phyloP scores from a whole-genome alignment of 106 monocot species.

The Gastrodia elata region DNA sequence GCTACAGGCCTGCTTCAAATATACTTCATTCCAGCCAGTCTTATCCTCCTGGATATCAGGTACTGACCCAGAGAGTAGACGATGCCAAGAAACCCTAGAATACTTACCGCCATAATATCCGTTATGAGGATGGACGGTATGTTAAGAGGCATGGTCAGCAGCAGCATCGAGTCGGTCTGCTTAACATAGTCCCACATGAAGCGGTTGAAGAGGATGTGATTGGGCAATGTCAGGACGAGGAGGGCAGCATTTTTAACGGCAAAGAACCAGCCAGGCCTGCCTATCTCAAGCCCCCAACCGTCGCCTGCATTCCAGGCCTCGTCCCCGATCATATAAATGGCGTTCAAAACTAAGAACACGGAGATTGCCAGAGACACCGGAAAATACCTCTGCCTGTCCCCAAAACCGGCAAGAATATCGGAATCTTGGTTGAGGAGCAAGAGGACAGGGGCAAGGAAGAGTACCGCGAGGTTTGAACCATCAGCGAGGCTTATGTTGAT shows the following conservation, averaged over 20 bases:
- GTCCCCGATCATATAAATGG: conserved; percentile 81
- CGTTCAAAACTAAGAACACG: conserved; percentile 66
- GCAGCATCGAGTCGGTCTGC: conserved; percentile 68
- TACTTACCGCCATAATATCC: conserved; percentile 61
- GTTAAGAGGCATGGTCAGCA: conserved; percentile 93
- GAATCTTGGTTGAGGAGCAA: conserved; percentile 94
- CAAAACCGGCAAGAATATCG: conserved; percentile 76
- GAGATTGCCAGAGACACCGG: conserved; percentile 70
- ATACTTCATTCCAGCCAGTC: conserved; percentile 94
- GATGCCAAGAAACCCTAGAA: conserved; percentile 79
- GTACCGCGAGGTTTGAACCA: conserved; percentile 83
- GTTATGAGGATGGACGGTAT: conserved; percentile 86
- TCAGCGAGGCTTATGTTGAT: conserved; percentile 70
- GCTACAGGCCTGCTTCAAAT: conserved; percentile 46
- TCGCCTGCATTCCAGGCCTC: conserved; percentile 55
- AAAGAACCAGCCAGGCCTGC: conserved; percentile 92
- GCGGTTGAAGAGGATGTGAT: conserved; percentile 92
- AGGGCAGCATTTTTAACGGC: conserved; percentile 86
- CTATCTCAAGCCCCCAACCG: conserved; percentile 80
- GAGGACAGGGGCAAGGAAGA: conserved; percentile 84
- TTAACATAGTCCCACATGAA: conserved; percentile 99
- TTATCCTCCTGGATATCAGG: conserved; percentile 76
- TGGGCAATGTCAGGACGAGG: conserved; percentile 82
- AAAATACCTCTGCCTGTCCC: conserved; percentile 90
- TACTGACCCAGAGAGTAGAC: conserved; percentile 79